These are phyloP conservation scores for Ophiostoma quercus DNA, from an alignment of 2,329 filamentous ascomycete species.

Conservation along the genomic window DNA sequence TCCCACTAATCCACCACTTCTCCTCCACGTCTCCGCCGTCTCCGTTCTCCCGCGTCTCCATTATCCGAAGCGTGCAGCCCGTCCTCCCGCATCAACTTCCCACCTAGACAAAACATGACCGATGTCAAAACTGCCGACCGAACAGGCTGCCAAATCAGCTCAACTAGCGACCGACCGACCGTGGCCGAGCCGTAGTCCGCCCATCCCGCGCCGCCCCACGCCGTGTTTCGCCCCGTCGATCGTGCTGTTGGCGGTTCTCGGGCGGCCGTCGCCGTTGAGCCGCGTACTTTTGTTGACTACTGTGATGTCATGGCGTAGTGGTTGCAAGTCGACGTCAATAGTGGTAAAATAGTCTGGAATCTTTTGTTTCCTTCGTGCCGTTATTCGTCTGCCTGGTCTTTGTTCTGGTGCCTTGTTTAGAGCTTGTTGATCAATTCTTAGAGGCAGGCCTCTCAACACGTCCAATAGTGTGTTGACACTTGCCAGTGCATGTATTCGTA, in stretches of 20 bases:
- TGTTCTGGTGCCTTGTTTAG: not conserved
- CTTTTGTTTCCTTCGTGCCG: not conserved
- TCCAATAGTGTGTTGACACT: not conserved
- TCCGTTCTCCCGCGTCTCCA: conserved; percentile 1
- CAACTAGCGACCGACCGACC: conserved; percentile 8
- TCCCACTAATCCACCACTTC: conserved; percentile 1
- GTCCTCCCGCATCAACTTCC: not conserved
- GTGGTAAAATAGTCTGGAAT: not conserved
- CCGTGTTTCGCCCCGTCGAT: conserved; percentile 2
- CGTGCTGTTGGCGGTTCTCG: conserved; percentile 5
- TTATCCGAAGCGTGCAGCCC: not conserved
- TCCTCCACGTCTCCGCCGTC: not conserved
- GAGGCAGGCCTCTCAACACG: not conserved
- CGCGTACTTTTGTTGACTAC: not conserved
- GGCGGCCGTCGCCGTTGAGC: not conserved
- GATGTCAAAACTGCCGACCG: not conserved
- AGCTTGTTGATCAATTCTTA: not conserved
- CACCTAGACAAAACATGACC: not conserved
- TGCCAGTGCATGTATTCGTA: not conserved
- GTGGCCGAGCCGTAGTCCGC: conserved; percentile 6
- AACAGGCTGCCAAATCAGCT: not conserved
- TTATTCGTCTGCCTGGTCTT: not conserved
- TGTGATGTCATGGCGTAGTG: conserved; percentile 6
- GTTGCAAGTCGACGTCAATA: not conserved
- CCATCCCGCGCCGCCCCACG: not conserved